A percentile compares a stretch with the other conserved stretches of the same genome.
These are phyloP conservation scores for Malassezia psittaci DNA, from an alignment of 1,284 basidiomycete species.

Conservation along the genomic window DNA sequence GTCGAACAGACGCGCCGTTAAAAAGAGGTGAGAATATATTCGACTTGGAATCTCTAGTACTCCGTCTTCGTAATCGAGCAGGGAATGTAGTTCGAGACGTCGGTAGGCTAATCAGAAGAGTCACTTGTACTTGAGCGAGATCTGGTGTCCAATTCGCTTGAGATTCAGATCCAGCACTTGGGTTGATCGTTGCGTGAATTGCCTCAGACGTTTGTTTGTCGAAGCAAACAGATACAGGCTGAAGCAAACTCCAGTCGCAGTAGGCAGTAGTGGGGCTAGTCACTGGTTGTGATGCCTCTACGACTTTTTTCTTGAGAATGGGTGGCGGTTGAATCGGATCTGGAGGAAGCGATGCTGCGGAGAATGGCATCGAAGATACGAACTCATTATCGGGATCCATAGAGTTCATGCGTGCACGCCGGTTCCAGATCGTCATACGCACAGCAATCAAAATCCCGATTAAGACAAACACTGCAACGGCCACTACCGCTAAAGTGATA, in stretches of 20 bases:
- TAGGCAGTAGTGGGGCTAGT: neutral
- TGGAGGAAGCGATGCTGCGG: neutral
- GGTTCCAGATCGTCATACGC: conserved; percentile 6
- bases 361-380: neutral
- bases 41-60: neutral
- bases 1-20: neutral
- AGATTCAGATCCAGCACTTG: neutral
- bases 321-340: neutral
- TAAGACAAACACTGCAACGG: conserved; percentile 5
- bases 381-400: neutral
- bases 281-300: neutral
- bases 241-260: neutral
- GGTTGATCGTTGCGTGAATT: neutral
- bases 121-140: conserved; percentile 1
- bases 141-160: neutral
- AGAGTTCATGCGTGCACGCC: neutral
- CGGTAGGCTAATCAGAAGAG: conserved; percentile 5
- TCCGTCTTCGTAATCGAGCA: conserved; percentile 1
- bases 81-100: conserved; percentile 5
- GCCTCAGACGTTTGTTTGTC: neutral
- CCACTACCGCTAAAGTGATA: conserved; percentile 6
- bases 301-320: neutral
- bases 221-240: conserved; percentile 7
- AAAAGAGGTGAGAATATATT: neutral
- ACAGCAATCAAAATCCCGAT: neutral